Evolutionary conservation across 805 yeast genomes (phyloP).

Genomic region (Metschnikowia reukaufii): DNA sequence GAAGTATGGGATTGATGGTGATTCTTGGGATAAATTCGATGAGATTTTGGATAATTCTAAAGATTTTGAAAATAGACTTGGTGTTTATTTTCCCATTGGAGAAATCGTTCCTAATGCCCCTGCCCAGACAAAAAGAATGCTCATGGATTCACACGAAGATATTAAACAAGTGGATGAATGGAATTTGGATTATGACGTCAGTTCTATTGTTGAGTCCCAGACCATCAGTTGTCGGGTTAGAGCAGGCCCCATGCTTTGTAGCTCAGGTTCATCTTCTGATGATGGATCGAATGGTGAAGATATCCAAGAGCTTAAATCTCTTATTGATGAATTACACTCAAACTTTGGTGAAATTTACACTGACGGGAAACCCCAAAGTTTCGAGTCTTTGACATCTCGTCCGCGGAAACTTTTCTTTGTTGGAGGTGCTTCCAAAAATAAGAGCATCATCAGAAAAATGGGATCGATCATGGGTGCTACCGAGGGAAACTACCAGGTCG

Average conservation of each 20-base stretch:
- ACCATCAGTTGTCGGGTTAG: conserved; percentile 81
- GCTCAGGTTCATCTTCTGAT: conserved; percentile 4
- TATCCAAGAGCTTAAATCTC: conserved; percentile 12
- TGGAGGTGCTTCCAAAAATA: conserved; percentile 83
- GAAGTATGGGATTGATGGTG: conserved; percentile 32
- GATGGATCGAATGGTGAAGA: conserved; percentile 4
- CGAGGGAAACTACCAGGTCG: conserved; percentile 66
- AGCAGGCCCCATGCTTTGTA: conserved; percentile 70
- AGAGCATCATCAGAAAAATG: conserved; percentile 64
- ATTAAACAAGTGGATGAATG: conserved; percentile 33
- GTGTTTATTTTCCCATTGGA: conserved; percentile 84
- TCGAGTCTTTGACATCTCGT: conserved; percentile 44
- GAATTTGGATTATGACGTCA: conserved; percentile 63
- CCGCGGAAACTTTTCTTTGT: conserved; percentile 79
- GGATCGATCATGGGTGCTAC: conserved; percentile 68
- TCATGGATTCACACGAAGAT: conserved; percentile 31
- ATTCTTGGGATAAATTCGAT: conserved; percentile 64
- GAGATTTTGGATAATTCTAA: conserved; percentile 44
- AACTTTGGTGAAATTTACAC: conserved; percentile 46
- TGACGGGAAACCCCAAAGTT: conserved; percentile 50
- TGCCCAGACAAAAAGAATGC: conserved; percentile 59
- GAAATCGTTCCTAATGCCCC: conserved; percentile 85
- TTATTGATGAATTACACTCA: conserved; percentile 28
- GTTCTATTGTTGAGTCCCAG: conserved; percentile 81
- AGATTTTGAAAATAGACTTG: conserved; percentile 51